Evolutionary conservation across 495 filamentous ascomycete species (phyloP), one percentile per base, ranked within the genome.

Genomic region (Podospora sp.): DNA sequence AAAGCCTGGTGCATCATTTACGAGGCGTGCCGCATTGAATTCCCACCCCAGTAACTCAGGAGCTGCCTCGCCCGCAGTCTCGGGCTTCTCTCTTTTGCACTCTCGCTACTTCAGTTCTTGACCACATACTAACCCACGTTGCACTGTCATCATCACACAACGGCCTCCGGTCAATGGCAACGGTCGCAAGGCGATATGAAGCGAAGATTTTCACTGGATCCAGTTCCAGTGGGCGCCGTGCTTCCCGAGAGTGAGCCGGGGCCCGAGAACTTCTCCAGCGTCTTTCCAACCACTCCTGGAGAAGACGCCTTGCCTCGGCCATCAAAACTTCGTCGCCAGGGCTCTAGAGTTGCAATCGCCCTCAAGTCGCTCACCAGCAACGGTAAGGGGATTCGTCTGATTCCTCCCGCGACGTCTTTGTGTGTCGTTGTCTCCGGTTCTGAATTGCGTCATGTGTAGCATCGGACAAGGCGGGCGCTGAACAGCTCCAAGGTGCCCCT

Each of bases 321-420:
- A 12, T 73, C 78, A 16, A 83, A 79, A 65, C 49, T 78, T 24
- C 75, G 73, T 63, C 75, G 76, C 27, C 79, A 79, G 22, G 77
- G 81, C 16, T 80, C 78, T 7, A 80, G 75, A 61, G 69, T 86
- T 20, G 60, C 80, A 60, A 79, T 80, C 2, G 80, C 77, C 24
- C 65, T 86, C 49, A 80, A 78, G 33, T 81, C 82, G 20, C 71
- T 84, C 50, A 82, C 79, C 18, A 81, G 79, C 65, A 82, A 71
- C 60, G 71, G 82, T 82, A 70, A 65, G 78, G 62, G 21, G 9
- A n/a, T n/a, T n/a, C n/a, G n/a, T n/a, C n/a, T n/a, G n/a, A n/a
- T n/a, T n/a, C 52, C n/a, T 11, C 14, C n/a, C 11, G 12, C 9
- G 16, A 0, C 4, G 55, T 55, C 26, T 53, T 46, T 18, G 25